phyloP scores from a whole-genome alignment of 2,329 filamentous ascomycete species.

The Colletotrichum limetticola region DNA sequence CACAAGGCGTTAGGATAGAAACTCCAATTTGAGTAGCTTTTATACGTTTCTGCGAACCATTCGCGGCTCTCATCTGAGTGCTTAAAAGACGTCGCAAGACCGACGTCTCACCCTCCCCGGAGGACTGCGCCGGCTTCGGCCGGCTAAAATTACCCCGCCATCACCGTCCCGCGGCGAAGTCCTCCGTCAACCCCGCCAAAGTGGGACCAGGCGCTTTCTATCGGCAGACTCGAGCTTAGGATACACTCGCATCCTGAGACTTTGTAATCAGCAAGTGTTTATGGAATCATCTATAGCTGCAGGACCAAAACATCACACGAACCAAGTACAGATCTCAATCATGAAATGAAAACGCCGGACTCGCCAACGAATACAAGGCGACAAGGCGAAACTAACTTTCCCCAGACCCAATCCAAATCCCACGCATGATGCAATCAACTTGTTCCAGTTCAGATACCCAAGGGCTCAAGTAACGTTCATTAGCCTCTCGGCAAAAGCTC shows the following conservation, averaged over 20 bases:
- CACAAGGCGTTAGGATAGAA: neutral
- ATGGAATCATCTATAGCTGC: neutral
- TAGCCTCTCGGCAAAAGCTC: no score
- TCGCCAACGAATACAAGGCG: no score
- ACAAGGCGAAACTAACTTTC: no score
- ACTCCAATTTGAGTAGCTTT: no score
- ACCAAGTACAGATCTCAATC: neutral
- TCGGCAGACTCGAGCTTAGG: neutral
- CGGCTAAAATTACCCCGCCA: slow-evolving; percentile 1
- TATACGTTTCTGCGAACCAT: no score
- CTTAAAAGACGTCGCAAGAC: neutral
- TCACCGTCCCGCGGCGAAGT: slow-evolving; percentile 16
- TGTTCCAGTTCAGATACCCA: no score
- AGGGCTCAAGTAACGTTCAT: no score
- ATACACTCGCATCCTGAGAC: neutral
- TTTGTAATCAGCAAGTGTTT: no score
- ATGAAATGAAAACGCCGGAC: no score
- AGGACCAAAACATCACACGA: accelerated
- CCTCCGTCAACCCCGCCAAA: neutral
- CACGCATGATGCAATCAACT: no score
- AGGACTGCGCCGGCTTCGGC: slow-evolving; percentile 18
- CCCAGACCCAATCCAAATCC: no score
- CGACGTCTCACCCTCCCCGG: neutral
- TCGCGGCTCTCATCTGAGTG: neutral
- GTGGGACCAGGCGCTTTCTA: slow-evolving; percentile 1